phyloP scores from a whole-genome alignment of 495 filamentous ascomycete genomes.

The Neurospora sp. region DNA sequence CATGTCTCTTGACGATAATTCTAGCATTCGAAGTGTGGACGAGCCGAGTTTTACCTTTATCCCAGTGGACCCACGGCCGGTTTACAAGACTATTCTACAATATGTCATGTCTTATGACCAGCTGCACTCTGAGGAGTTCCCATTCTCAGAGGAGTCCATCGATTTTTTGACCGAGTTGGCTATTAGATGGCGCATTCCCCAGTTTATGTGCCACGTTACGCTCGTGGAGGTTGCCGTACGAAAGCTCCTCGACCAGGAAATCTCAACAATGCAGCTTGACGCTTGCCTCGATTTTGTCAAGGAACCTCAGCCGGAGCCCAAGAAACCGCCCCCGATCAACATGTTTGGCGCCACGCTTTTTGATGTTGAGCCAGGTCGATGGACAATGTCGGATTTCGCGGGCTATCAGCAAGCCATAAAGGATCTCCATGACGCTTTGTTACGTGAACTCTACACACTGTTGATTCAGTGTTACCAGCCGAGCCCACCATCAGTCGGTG shows the following conservation, averaged over 20 bases:
- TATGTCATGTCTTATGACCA: slow-evolving; percentile 58
- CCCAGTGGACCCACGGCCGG: slow-evolving; percentile 70
- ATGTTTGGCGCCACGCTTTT: slow-evolving; percentile 29
- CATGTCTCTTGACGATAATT: slow-evolving; percentile 52
- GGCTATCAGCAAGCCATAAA: slow-evolving; percentile 65
- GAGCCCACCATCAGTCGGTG: slow-evolving; percentile 70
- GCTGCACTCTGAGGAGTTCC: slow-evolving; percentile 41
- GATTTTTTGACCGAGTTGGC: slow-evolving; percentile 80
- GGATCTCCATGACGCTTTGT: slow-evolving; percentile 67
- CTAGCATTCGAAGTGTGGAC: slow-evolving; percentile 39
- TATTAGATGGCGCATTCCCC: slow-evolving; percentile 83
- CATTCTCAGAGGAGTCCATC: slow-evolving; percentile 71
- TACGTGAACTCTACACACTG: slow-evolving; percentile 79
- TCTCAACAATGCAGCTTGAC: slow-evolving; percentile 70
- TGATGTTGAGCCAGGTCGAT: slow-evolving; percentile 42
- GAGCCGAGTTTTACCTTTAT: slow-evolving; percentile 69
- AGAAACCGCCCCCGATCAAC: slow-evolving; percentile 37
- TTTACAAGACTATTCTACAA: slow-evolving; percentile 67
- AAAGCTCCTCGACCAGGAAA: slow-evolving; percentile 80
- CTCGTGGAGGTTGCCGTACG: slow-evolving; percentile 77
- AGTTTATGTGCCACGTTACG: slow-evolving; percentile 66
- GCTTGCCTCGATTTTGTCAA: slow-evolving; percentile 74
- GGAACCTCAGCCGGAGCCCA: slow-evolving; percentile 46
- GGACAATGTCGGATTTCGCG: slow-evolving; percentile 72
- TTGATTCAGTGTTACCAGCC: slow-evolving; percentile 79